Conservation (phyloP, 1,139 yeast species). For the Kurtzmaniella quercitrusa region DNA sequence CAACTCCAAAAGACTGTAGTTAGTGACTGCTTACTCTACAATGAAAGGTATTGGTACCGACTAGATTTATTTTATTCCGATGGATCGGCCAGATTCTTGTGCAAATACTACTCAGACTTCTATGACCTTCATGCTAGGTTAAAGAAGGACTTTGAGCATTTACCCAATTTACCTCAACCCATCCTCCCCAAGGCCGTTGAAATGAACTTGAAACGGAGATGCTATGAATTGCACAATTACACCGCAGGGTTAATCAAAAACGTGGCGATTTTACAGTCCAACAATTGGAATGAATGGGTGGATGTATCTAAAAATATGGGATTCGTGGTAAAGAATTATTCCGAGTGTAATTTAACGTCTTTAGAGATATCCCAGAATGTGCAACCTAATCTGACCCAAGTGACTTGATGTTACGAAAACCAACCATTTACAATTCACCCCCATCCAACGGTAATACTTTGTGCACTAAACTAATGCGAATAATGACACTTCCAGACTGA, state of each 20-base stretch:
- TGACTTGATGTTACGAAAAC: background rate
- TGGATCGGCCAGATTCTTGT: constrained; percentile 24
- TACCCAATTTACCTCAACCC: constrained; percentile 44
- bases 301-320: constrained; percentile 12
- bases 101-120: constrained; percentile 42
- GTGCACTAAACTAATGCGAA: too few relatives aligned
- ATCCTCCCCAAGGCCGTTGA: constrained; percentile 19
- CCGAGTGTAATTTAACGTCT: constrained; percentile 2
- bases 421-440: too few relatives aligned
- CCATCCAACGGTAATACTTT: too few relatives aligned
- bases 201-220: constrained; percentile 13
- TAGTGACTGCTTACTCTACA: constrained; percentile 22
- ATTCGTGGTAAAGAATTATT: constrained; percentile 1
- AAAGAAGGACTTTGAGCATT: constrained; percentile 12
- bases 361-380: constrained; percentile 7
- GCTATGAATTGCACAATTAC: constrained; percentile 21
- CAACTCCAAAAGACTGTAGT: constrained; percentile 2
- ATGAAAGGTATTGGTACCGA: constrained; percentile 41
- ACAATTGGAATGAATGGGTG: constrained; percentile 30
- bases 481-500: too few relatives aligned
- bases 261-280: background rate
- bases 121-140: constrained; percentile 34
- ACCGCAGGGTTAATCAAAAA: constrained; percentile 12
- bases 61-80: constrained; percentile 33
- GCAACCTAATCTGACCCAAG: constrained; percentile 7